Conservation (phyloP, 768 basidiomycete genomes). For the Tricholoma sp. region DNA sequence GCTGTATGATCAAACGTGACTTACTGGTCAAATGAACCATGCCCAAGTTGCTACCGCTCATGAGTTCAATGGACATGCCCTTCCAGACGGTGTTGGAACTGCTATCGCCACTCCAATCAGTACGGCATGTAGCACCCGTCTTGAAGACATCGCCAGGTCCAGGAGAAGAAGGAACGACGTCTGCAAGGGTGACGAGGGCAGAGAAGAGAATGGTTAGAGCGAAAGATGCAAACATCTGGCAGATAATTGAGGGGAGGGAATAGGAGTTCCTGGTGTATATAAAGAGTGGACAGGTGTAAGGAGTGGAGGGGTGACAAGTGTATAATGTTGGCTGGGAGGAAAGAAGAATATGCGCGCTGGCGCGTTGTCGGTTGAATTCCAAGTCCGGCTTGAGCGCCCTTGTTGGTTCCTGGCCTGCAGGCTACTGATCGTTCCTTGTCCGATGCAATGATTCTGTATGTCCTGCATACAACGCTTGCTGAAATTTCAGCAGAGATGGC, state of each 20-base stretch:
- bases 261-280: constrained; percentile 3
- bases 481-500: background rate
- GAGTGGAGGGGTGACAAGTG: constrained; percentile 5
- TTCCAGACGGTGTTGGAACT: constrained; percentile 56
- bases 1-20: constrained; percentile 16
- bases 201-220: constrained; percentile 34
- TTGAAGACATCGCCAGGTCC: constrained; percentile 55
- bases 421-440: background rate
- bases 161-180: constrained; percentile 55
- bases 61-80: constrained; percentile 70
- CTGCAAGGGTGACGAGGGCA: constrained; percentile 43
- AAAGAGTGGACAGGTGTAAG: constrained; percentile 8
- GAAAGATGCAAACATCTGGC: constrained; percentile 33
- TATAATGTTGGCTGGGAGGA: background rate
- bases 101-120: constrained; percentile 56
- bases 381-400: too few species aligned
- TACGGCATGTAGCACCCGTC: constrained; percentile 48
- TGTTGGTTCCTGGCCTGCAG: too few species aligned
- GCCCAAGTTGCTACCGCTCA: constrained; percentile 68
- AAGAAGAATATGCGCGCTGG: background rate
- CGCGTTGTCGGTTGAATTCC: background rate
- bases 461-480: background rate
- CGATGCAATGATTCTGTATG: background rate
- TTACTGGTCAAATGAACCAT: constrained; percentile 68
- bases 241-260: constrained; percentile 11